phyloP scores from a whole-genome alignment of 805 yeast species.

The Candida sithepensis region DNA sequence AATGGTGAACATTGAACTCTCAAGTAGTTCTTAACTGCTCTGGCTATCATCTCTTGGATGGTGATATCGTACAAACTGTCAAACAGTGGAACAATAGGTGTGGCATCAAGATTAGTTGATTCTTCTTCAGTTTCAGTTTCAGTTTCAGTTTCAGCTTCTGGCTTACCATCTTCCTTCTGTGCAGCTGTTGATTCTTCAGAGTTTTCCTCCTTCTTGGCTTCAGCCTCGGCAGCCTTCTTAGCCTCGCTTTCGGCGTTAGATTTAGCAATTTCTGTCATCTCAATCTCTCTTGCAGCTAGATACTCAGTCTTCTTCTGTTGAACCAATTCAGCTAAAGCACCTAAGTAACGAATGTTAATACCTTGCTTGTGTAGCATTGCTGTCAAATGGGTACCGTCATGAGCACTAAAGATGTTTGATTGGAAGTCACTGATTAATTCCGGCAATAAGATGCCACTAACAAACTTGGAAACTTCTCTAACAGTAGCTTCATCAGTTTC shows the following conservation, averaged over 20 bases:
- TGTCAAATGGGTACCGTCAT: conserved; percentile 77
- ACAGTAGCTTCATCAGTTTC: conserved; percentile 60
- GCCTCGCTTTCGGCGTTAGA: conserved; percentile 18
- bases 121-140: conserved; percentile 30
- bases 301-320: conserved; percentile 21
- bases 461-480: conserved; percentile 63
- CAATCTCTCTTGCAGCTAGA: conserved; percentile 15
- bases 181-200: conserved; percentile 29
- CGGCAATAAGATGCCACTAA: conserved; percentile 57
- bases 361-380: conserved; percentile 72
- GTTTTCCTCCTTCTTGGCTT: conserved; percentile 30
- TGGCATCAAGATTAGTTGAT: conserved; percentile 37
- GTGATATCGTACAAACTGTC: conserved; percentile 45
- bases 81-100: conserved; percentile 41
- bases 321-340: conserved; percentile 44
- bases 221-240: conserved; percentile 15
- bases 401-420: conserved; percentile 54
- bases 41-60: conserved; percentile 69
- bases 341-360: conserved; percentile 86
- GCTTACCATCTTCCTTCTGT: conserved; percentile 32
- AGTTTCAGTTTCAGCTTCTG: too few species aligned
- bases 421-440: conserved; percentile 55
- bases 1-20: conserved; percentile 42
- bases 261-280: conserved; percentile 31
- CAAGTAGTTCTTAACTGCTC: conserved; percentile 74